Evolutionary conservation across 805 yeast genomes (phyloP).

Genomic region (Yarrowia porcina): DNA sequence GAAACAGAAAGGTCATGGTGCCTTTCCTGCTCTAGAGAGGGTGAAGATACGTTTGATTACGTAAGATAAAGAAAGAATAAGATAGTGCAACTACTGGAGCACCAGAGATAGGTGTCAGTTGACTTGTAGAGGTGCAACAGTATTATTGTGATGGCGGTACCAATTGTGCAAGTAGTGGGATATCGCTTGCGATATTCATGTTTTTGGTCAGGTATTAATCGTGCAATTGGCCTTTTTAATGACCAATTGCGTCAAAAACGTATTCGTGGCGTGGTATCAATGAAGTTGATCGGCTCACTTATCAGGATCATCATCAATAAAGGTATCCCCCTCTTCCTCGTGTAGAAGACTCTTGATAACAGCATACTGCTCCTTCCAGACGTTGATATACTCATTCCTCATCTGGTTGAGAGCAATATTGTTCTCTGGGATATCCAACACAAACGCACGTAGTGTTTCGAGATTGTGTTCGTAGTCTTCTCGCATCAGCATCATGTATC

Average conservation of each 20-base stretch:
- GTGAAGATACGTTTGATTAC: not conserved
- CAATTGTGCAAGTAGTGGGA: too few species aligned
- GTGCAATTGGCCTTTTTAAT: too few species aligned
- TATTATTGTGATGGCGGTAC: too few species aligned
- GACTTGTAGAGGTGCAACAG: too few species aligned
- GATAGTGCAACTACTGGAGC: too few species aligned
- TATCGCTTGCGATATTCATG: too few species aligned
- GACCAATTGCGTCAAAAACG: too few species aligned
- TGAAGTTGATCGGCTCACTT: too few species aligned
- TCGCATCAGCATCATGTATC: not conserved
- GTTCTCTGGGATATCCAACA: not conserved
- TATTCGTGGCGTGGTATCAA: too few species aligned
- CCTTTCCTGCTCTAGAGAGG: slow-evolving; percentile 63
- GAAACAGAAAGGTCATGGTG: slow-evolving; percentile 69
- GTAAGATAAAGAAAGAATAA: not conserved
- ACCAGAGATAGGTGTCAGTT: too few species aligned
- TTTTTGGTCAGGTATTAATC: too few species aligned
- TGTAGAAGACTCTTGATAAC: not conserved
- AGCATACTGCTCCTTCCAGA: not conserved
- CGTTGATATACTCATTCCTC: not conserved
- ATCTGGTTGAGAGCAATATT: not conserved
- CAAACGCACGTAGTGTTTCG: not conserved
- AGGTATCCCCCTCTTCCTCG: not conserved
- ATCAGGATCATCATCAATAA: not conserved
- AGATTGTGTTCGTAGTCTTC: not conserved